Percentiles rank a stretch among this genome's conserved stretches.
phyloP scores from a whole-genome alignment of 1,139 yeast genomes.

The Yamadazyma blattariae region DNA sequence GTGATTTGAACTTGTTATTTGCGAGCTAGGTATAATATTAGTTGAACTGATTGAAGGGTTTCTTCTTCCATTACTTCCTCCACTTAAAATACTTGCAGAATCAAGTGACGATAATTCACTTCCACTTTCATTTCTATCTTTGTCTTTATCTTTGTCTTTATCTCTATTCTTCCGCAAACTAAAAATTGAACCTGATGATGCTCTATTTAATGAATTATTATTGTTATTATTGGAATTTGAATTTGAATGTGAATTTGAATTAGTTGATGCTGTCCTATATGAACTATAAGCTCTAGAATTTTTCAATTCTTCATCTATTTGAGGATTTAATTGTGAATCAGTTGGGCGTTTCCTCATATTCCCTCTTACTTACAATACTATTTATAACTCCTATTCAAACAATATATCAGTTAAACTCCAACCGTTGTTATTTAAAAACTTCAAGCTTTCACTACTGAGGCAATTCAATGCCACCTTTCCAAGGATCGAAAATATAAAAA shows the following conservation, averaged over 20 bases:
- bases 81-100: slow-evolving; percentile 29
- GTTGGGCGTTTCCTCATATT: slow-evolving; percentile 25
- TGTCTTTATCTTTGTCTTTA: slow-evolving; percentile 15
- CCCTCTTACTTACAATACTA: too few species aligned
- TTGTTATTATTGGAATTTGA: slow-evolving; percentile 4
- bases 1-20: slow-evolving; percentile 31
- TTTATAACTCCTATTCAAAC: too few species aligned
- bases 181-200: slow-evolving; percentile 40
- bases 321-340: slow-evolving; percentile 21
- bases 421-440: too few species aligned
- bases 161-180: slow-evolving; percentile 30
- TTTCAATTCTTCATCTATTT: slow-evolving; percentile 31
- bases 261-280: slow-evolving; percentile 7
- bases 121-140: slow-evolving; percentile 18
- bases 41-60: slow-evolving; percentile 27
- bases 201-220: slow-evolving; percentile 17
- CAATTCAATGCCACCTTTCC: too few species aligned
- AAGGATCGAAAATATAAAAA: too few species aligned
- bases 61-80: slow-evolving; percentile 45
- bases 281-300: slow-evolving; percentile 31
- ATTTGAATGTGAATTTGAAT: slow-evolving; percentile 6
- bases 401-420: too few species aligned
- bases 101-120: slow-evolving; percentile 38
- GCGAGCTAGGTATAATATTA: slow-evolving; percentile 29
- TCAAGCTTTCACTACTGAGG: too few species aligned